Evolutionary conservation across 768 basidiomycete species (phyloP).

Genomic region (Suillus alpinus): DNA sequence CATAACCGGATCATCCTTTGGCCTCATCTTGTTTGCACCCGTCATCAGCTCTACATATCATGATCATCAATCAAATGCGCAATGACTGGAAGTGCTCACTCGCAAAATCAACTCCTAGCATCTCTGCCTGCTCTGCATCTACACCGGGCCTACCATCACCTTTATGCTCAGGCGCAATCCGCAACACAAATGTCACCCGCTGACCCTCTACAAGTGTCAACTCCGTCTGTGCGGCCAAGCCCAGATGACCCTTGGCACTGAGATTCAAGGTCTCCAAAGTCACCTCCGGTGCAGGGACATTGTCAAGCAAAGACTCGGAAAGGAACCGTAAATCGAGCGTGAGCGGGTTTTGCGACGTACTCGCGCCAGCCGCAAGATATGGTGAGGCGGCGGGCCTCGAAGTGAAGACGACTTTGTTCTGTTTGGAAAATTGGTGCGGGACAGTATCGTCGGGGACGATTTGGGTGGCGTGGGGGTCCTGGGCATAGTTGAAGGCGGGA

Average conservation of each 20-base stretch:
- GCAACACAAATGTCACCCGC: conserved; percentile 82
- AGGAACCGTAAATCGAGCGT: conserved; percentile 78
- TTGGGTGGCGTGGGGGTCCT: conserved; percentile 65
- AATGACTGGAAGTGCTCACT: conserved; percentile 25
- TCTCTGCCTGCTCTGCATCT: conserved; percentile 40
- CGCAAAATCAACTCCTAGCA: conserved; percentile 45
- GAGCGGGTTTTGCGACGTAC: conserved; percentile 26
- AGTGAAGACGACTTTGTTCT: conserved; percentile 62
- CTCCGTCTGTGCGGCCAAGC: conserved; percentile 55
- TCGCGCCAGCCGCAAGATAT: background rate
- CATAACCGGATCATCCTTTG: conserved; percentile 68
- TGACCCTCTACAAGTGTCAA: conserved; percentile 81
- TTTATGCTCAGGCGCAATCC: conserved; percentile 55
- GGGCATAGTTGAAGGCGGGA: conserved; percentile 95
- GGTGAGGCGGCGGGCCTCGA: conserved; percentile 24
- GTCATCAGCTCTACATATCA: conserved; percentile 36
- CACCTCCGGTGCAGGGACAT: conserved; percentile 50
- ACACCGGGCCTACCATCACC: conserved; percentile 14
- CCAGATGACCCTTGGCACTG: conserved; percentile 70
- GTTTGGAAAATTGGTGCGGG: conserved; percentile 28
- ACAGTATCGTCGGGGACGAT: conserved; percentile 49
- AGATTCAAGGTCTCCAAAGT: conserved; percentile 62
- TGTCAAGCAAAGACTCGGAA: conserved; percentile 52
- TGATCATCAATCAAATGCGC: conserved; percentile 10
- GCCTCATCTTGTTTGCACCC: conserved; percentile 45